These are phyloP conservation scores for Leishmania lainsoni DNA, from an alignment of 208 protist species.

Conservation along the genomic window DNA sequence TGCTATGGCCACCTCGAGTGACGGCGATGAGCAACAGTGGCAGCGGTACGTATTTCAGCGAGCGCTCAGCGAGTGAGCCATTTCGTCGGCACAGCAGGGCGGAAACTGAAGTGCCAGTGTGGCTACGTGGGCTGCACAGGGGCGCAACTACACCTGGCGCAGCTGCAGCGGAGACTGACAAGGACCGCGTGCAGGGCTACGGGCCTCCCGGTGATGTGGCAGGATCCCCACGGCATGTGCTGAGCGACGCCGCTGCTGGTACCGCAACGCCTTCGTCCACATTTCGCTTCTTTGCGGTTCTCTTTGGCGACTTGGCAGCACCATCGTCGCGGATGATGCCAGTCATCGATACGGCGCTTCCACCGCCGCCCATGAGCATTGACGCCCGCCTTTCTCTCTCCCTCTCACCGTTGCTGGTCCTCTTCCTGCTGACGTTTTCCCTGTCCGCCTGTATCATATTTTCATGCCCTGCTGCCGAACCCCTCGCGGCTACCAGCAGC, in stretches of 20 bases:
- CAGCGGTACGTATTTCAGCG: not conserved
- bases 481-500: conserved; percentile 44
- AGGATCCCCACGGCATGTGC: not conserved
- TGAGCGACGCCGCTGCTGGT: not conserved
- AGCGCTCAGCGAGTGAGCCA: not conserved
- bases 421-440: conserved; percentile 54
- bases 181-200: not conserved
- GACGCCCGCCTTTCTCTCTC: conserved; percentile 18
- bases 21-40: conserved; percentile 2
- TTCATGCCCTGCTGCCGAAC: conserved; percentile 64
- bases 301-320: not conserved
- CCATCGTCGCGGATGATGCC: not conserved
- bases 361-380: conserved; percentile 4
- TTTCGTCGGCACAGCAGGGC: not conserved
- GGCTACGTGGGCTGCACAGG: conserved; percentile 24
- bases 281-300: not conserved
- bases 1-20: conserved; percentile 44
- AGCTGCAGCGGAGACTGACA: not conserved
- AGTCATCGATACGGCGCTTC: not conserved
- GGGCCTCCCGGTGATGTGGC: not conserved
- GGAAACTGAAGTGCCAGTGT: conserved; percentile 1
- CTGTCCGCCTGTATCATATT: conserved; percentile 59
- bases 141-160: not conserved
- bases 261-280: not conserved
- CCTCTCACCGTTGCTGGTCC: conserved; percentile 15